These are phyloP conservation scores for Cyberlindnera samutprakarnensis DNA, from an alignment of 805 yeast species.

Conservation along the genomic window DNA sequence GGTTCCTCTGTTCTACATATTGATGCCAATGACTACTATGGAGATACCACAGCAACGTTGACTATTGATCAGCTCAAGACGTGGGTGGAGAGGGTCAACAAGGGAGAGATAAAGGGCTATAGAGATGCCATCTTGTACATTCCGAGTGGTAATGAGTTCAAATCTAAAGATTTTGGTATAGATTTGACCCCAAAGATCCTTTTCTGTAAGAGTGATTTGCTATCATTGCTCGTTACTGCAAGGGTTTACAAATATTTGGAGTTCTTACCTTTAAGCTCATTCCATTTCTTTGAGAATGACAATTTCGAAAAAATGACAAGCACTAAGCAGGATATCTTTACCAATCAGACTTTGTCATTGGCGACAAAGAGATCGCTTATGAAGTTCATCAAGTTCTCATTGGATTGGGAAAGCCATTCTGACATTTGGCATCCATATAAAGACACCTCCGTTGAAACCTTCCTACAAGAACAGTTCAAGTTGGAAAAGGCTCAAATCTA, in stretches of 20 bases:
- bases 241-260: conserved; percentile 89
- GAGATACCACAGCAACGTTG: conserved; percentile 80
- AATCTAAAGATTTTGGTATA: conserved; percentile 71
- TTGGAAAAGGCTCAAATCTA: conserved; percentile 67
- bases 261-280: conserved; percentile 79
- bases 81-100: conserved; percentile 74
- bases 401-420: conserved; percentile 56
- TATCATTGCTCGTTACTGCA: conserved; percentile 70
- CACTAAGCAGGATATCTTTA: conserved; percentile 88
- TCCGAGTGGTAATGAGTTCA: conserved; percentile 44
- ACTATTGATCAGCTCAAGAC: conserved; percentile 78
- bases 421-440: conserved; percentile 51
- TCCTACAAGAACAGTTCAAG: conserved; percentile 58
- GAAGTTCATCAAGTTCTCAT: conserved; percentile 86
- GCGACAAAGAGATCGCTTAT: conserved; percentile 75
- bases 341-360: conserved; percentile 72
- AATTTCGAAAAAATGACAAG: conserved; percentile 79
- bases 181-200: conserved; percentile 82
- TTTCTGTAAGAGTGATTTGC: conserved; percentile 85
- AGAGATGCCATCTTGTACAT: conserved; percentile 75
- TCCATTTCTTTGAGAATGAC: conserved; percentile 93
- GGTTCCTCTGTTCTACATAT: conserved; percentile 93
- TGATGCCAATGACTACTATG: conserved; percentile 79
- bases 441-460: conserved; percentile 47
- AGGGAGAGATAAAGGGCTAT: conserved; percentile 29